These are phyloP conservation scores for Fusarium agapanthi DNA, from an alignment of 2,329 filamentous ascomycete species.

Conservation along the genomic window DNA sequence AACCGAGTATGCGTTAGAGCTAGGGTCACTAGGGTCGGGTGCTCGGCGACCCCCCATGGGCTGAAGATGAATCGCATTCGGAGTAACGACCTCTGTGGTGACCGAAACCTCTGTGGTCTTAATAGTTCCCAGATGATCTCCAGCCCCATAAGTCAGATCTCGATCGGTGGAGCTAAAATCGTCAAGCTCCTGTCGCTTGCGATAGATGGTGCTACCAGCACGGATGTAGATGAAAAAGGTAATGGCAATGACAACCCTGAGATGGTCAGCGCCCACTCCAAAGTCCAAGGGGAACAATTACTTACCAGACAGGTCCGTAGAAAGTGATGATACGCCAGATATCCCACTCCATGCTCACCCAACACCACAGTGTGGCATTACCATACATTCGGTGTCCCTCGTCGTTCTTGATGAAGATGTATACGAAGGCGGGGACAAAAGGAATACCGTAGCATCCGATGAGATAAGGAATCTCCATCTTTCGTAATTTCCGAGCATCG, in stretches of 20 bases:
- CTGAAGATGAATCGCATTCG: constrained; percentile 37
- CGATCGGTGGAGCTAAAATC: constrained; percentile 60
- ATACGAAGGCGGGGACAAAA: constrained; percentile 72
- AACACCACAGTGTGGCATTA: constrained; percentile 82
- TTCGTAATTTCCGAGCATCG: constrained; percentile 68
- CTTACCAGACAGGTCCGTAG: constrained; percentile 76
- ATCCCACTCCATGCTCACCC: constrained; percentile 74
- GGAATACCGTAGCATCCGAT: constrained; percentile 77
- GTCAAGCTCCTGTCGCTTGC: constrained; percentile 69
- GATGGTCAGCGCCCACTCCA: constrained; percentile 18
- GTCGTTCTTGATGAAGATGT: constrained; percentile 68
- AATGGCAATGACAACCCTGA: constrained; percentile 66
- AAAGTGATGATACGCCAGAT: constrained; percentile 78
- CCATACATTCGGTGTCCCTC: constrained; percentile 72
- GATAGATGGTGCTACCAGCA: constrained; percentile 73
- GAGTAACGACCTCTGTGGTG: constrained; percentile 56
- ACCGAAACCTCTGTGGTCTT: constrained; percentile 73
- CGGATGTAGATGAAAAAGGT: constrained; percentile 73
- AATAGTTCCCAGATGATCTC: constrained; percentile 56
- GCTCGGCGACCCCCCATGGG: constrained; percentile 32
- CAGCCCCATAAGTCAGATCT: constrained; percentile 50
- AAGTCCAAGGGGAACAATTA: neutral
- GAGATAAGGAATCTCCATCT: constrained; percentile 76
- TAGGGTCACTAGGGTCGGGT: constrained; percentile 15
- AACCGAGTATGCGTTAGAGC: constrained; percentile 55